Evolutionary conservation across 352 stramenopile genomes (phyloP).

Genomic region (Blastocystis sp.): DNA sequence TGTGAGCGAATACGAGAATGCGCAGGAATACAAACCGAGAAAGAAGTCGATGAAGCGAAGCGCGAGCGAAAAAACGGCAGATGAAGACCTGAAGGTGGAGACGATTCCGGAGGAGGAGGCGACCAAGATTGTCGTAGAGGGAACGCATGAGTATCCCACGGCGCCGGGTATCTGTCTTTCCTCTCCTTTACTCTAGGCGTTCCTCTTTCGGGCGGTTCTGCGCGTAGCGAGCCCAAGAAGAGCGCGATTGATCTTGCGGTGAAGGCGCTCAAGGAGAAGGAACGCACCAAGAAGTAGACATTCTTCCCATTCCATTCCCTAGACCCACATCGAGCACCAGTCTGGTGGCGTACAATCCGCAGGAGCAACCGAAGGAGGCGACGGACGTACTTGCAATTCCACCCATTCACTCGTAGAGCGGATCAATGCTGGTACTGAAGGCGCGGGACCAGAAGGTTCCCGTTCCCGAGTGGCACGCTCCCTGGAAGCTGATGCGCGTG

Average conservation of each 20-base stretch:
- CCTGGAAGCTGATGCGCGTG: slow-evolving; percentile 92
- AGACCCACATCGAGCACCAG: not conserved
- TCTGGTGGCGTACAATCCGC: not conserved
- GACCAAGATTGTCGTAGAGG: slow-evolving; percentile 13
- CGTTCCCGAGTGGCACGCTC: slow-evolving; percentile 91
- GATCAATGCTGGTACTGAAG: not conserved
- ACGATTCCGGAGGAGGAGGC: slow-evolving; percentile 36
- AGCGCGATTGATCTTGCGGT: slow-evolving; percentile 26
- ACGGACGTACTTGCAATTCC: not conserved
- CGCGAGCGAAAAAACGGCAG: not conserved
- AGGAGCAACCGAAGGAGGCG: not conserved
- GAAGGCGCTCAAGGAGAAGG: slow-evolving; percentile 29
- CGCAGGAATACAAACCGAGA: slow-evolving; percentile 2
- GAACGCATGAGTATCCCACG: slow-evolving; percentile 19
- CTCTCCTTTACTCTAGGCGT: not conserved
- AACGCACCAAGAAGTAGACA: not conserved
- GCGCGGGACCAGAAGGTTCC: slow-evolving; percentile 66
- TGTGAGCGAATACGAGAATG: slow-evolving; percentile 14
- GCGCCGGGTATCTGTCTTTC: not conserved
- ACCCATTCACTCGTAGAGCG: not conserved
- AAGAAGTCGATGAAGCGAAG: not conserved
- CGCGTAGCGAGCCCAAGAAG: not conserved
- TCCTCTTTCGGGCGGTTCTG: not conserved
- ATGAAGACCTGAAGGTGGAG: slow-evolving; percentile 25
- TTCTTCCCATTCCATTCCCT: not conserved